Conservation (phyloP, 805 yeast species). For the Metschnikowia colocasiae region DNA sequence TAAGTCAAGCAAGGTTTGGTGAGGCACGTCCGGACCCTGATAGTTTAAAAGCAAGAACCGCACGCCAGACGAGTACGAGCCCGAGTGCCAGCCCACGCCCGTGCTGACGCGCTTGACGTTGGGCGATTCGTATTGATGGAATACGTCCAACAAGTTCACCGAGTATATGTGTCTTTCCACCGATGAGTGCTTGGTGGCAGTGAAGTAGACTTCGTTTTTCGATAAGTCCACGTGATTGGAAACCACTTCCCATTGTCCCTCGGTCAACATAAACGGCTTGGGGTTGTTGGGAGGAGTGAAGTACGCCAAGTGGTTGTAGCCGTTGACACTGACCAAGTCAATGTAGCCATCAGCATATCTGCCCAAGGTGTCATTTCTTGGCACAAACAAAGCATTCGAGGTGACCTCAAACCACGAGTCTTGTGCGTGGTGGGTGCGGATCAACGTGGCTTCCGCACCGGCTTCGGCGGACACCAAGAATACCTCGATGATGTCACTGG, state of each 20-base stretch:
- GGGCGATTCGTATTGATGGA: constrained; percentile 34
- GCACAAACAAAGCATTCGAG: constrained; percentile 32
- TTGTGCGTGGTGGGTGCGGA: constrained; percentile 44
- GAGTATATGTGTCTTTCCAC: constrained; percentile 81
- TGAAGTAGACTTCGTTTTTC: constrained; percentile 51
- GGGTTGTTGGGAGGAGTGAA: constrained; percentile 61
- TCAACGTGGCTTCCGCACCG: constrained; percentile 27
- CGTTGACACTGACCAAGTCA: constrained; percentile 62
- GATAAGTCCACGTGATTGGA: constrained; percentile 35
- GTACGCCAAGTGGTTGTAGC: constrained; percentile 77
- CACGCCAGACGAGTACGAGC: constrained; percentile 76
- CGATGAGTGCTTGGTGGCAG: constrained; percentile 73
- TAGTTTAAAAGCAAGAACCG: constrained; percentile 69
- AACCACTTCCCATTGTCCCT: constrained; percentile 85
- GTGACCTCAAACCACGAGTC: constrained; percentile 60
- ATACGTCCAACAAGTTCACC: constrained; percentile 47
- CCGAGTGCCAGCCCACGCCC: constrained; percentile 56
- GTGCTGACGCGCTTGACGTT: constrained; percentile 32
- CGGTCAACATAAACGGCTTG: constrained; percentile 49
- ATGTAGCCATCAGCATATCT: constrained; percentile 61
- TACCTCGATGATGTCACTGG: constrained; percentile 52
- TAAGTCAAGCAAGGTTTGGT: constrained; percentile 61
- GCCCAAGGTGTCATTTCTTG: constrained; percentile 32
- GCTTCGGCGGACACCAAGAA: constrained; percentile 38
- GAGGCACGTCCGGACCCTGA: constrained; percentile 76